phyloP scores from a whole-genome alignment of 129 eudicot genomes.

The Erigeron canadensis region DNA sequence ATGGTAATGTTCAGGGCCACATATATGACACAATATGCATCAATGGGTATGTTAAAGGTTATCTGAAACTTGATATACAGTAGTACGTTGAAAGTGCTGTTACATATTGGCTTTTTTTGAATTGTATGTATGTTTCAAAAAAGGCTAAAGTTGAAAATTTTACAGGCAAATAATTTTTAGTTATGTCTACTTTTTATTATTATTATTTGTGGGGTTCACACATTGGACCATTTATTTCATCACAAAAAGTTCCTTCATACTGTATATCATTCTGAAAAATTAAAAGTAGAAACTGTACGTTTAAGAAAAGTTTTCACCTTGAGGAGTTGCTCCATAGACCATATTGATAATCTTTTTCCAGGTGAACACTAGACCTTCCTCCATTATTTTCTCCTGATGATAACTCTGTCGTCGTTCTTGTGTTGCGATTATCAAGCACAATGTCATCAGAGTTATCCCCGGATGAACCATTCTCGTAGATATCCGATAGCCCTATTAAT shows the following conservation, averaged over 20 bases:
- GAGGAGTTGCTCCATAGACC: constrained; percentile 90
- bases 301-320: constrained; percentile 44
- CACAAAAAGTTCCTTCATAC: constrained; percentile 11
- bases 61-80: constrained; percentile 11
- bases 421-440: constrained; percentile 57
- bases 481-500: constrained; percentile 71
- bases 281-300: constrained; percentile 8
- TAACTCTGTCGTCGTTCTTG: constrained; percentile 44
- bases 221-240: constrained; percentile 29
- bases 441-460: constrained; percentile 91
- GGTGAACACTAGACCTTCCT: constrained; percentile 44
- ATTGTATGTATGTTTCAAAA: constrained; percentile 22
- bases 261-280: background rate
- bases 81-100: constrained; percentile 20
- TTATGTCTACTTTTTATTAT: constrained; percentile 14
- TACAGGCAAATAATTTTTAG: constrained; percentile 1
- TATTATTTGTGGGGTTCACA: constrained; percentile 17
- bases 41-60: background rate
- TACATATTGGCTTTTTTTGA: constrained; percentile 13
- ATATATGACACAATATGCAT: constrained; percentile 12
- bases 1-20: constrained; percentile 6
- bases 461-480: constrained; percentile 79
- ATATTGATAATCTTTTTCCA: constrained; percentile 41
- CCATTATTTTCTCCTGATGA: constrained; percentile 44
- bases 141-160: constrained; percentile 23